Percentiles rank a stretch among this genome's conserved stretches.
Evolutionary conservation across 2,329 filamentous ascomycete genomes (phyloP).

Genomic region (Diplodia sapinea): DNA sequence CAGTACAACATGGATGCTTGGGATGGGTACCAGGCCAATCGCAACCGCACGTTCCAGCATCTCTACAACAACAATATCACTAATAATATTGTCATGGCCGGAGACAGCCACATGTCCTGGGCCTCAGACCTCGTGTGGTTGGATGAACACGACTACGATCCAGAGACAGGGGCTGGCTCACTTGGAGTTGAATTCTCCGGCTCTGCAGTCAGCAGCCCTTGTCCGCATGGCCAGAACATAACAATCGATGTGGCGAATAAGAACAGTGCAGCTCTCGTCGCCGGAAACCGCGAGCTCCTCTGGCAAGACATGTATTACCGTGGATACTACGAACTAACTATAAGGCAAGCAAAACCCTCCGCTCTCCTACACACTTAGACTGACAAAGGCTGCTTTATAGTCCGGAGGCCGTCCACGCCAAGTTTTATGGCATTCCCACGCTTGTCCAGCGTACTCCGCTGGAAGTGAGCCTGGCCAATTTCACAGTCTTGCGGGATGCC

Average conservation of each 20-base stretch:
- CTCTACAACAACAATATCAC: conserved; percentile 71
- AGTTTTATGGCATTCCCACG: conserved; percentile 69
- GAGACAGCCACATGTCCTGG: conserved; percentile 72
- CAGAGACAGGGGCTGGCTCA: conserved; percentile 47
- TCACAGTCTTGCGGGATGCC: conserved; percentile 67
- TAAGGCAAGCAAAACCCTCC: background rate
- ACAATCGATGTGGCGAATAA: conserved; percentile 59
- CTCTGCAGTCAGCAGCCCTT: conserved; percentile 67
- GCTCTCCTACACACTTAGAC: conserved; percentile 36
- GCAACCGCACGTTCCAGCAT: conserved; percentile 71
- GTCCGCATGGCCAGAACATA: conserved; percentile 65
- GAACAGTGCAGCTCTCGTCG: conserved; percentile 41
- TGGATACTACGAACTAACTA: conserved; percentile 71
- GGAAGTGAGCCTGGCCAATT: conserved; percentile 72
- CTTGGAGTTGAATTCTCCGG: conserved; percentile 64
- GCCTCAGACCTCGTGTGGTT: conserved; percentile 54
- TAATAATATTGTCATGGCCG: conserved; percentile 76
- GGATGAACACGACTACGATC: conserved; percentile 49
- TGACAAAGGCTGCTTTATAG: background rate
- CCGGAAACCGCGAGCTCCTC: conserved; percentile 67
- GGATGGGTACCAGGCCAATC: conserved; percentile 72
- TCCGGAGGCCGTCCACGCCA: conserved; percentile 62
- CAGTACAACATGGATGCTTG: conserved; percentile 63
- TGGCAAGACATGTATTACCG: conserved; percentile 78
- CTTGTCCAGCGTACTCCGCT: conserved; percentile 64